These are phyloP conservation scores for Sporobolus alterniflorus DNA, from an alignment of 202 grass and related monocot genomes.

Conservation along the genomic window DNA sequence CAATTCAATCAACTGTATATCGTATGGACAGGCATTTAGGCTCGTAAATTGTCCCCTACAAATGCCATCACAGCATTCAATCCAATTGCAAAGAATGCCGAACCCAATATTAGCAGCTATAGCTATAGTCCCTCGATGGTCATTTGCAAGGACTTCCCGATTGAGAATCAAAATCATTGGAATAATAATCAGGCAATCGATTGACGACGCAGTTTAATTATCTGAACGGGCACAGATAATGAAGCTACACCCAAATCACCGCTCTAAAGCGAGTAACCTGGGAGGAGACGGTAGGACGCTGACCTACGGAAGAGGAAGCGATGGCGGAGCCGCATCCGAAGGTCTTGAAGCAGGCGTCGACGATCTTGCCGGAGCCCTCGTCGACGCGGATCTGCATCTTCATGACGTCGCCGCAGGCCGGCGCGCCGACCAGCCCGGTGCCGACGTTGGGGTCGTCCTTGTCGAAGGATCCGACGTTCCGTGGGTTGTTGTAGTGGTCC, in stretches of 20 bases:
- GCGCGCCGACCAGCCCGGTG: slow-evolving; percentile 92
- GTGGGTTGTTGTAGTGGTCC: slow-evolving; percentile 97
- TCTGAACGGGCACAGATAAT: background rate
- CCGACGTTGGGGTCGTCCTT: slow-evolving; percentile 91
- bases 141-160: background rate
- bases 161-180: background rate
- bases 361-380: slow-evolving; percentile 82
- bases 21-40: background rate
- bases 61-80: background rate
- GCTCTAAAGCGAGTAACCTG: background rate
- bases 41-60: background rate
- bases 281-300: background rate
- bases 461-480: slow-evolving; percentile 95
- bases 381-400: slow-evolving; percentile 99
- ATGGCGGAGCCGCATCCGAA: slow-evolving; percentile 98
- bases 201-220: background rate
- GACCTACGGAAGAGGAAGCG: slow-evolving; percentile 93
- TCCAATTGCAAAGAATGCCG: background rate
- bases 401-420: slow-evolving; percentile 98
- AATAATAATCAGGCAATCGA: background rate
- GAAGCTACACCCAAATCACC: background rate
- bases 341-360: slow-evolving; percentile 98
- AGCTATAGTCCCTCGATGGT: background rate
- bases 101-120: background rate
- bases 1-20: background rate